Evolutionary conservation across 208 protist genomes (phyloP).

Genomic region (Crithidia fasciculata): DNA sequence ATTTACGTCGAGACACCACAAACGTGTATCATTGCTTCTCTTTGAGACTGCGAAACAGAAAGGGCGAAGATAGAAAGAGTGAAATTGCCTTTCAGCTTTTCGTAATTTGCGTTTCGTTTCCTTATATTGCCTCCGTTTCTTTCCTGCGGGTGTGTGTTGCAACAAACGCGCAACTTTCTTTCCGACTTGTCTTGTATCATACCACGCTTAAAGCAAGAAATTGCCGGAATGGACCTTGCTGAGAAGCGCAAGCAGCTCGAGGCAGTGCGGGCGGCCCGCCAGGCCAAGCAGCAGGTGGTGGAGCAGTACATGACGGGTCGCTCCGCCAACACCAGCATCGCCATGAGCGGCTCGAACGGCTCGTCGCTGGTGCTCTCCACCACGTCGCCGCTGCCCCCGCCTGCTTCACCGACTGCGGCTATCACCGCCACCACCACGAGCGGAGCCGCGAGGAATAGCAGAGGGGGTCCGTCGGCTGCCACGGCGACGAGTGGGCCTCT

Average conservation of each 20-base stretch:
- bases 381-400: neutral
- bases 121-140: slow-evolving; percentile 6
- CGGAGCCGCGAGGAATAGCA: too few species aligned
- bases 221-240: slow-evolving; percentile 53
- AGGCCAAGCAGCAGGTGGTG: slow-evolving; percentile 60
- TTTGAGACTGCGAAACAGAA: too few species aligned
- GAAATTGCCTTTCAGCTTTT: too few species aligned
- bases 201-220: neutral
- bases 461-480: too few species aligned
- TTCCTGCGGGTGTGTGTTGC: neutral
- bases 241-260: slow-evolving; percentile 71
- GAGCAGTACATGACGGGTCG: slow-evolving; percentile 37
- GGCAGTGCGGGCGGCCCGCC: slow-evolving; percentile 56
- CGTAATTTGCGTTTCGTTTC: neutral
- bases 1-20: too few species aligned
- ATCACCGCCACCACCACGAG: neutral
- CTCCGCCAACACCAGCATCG: slow-evolving; percentile 2
- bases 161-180: neutral
- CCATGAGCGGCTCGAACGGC: neutral
- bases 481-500: too few species aligned
- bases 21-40: too few species aligned
- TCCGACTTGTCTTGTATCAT: neutral
- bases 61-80: too few species aligned
- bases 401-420: neutral
- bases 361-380: neutral